phyloP scores from a whole-genome alignment of 2,329 filamentous ascomycete species.

The Diaporthe sp. region DNA sequence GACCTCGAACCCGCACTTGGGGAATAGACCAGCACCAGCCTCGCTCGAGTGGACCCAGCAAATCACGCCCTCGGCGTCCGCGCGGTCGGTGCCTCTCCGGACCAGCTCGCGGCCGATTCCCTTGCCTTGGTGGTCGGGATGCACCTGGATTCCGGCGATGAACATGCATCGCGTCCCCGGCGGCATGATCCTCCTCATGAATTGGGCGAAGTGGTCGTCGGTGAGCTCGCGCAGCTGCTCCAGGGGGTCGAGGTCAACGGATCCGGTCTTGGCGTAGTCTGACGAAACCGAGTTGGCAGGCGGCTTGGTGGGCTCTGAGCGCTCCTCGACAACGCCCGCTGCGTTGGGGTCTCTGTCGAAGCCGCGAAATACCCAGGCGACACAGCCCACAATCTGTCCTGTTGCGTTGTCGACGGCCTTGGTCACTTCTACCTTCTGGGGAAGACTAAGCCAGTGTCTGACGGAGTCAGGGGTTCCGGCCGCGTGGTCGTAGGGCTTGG shows the following conservation, averaged over 20 bases:
- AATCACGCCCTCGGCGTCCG: conserved; percentile 47
- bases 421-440: conserved; percentile 44
- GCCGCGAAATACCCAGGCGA: conserved; percentile 48
- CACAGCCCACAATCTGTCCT: conserved; percentile 49
- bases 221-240: conserved; percentile 48
- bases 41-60: conserved; percentile 53
- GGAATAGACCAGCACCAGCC: conserved; percentile 46
- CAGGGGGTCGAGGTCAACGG: conserved; percentile 43
- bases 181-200: conserved; percentile 44
- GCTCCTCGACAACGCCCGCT: not conserved
- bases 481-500: conserved; percentile 47
- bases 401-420: conserved; percentile 50
- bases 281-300: not conserved
- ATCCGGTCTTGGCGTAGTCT: conserved; percentile 22
- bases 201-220: conserved; percentile 47
- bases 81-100: conserved; percentile 47
- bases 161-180: conserved; percentile 49
- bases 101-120: conserved; percentile 52
- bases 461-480: conserved; percentile 43
- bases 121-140: conserved; percentile 46
- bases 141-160: conserved; percentile 50
- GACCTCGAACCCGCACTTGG: conserved; percentile 47
- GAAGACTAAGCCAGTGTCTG: conserved; percentile 42
- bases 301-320: not conserved
- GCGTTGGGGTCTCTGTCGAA: conserved; percentile 38